A percentile compares a stretch with the other conserved stretches of the same genome.
phyloP scores from a whole-genome alignment of 805 yeast genomes.

The Pichia paraexigua region DNA sequence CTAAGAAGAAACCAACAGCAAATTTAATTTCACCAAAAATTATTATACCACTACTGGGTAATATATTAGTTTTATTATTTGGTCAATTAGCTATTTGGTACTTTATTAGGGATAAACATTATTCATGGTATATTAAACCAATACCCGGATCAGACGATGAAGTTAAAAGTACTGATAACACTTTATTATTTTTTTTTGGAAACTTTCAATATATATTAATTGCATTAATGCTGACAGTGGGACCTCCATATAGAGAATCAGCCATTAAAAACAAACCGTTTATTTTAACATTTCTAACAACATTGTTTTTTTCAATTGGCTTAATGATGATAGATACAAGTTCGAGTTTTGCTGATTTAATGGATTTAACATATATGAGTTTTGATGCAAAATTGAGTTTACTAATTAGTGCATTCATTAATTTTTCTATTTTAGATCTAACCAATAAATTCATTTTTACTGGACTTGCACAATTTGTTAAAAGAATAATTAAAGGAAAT shows the following conservation, averaged over 20 bases:
- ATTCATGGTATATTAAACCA: conserved; percentile 75
- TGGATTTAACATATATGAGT: conserved; percentile 67
- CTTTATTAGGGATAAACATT: conserved; percentile 35
- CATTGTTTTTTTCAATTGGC: conserved; percentile 41
- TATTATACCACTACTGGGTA: conserved; percentile 72
- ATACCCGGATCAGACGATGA: conserved; percentile 74
- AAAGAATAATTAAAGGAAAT: conserved; percentile 27
- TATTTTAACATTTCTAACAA: conserved; percentile 46
- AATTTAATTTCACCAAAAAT: conserved; percentile 86
- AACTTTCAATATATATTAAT: conserved; percentile 84
- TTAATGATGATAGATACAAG: conserved; percentile 50
- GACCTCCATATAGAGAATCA: conserved; percentile 88
- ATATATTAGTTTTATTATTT: conserved; percentile 51
- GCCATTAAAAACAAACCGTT: conserved; percentile 63
- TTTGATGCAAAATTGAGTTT: conserved; percentile 43
- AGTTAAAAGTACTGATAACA: conserved; percentile 84
- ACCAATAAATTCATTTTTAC: conserved; percentile 40
- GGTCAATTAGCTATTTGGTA: conserved; percentile 71
- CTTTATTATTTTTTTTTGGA: conserved; percentile 70
- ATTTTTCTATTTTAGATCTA: conserved; percentile 39
- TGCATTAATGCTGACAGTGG: conserved; percentile 80
- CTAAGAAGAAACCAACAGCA: conserved; percentile 82
- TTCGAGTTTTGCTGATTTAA: conserved; percentile 51
- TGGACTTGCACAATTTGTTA: conserved; percentile 33
- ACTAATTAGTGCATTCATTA: conserved; percentile 36